These are phyloP conservation scores for Fusarium sp. DNA, from an alignment of 2,329 filamentous ascomycete genomes.

Conservation along the genomic window DNA sequence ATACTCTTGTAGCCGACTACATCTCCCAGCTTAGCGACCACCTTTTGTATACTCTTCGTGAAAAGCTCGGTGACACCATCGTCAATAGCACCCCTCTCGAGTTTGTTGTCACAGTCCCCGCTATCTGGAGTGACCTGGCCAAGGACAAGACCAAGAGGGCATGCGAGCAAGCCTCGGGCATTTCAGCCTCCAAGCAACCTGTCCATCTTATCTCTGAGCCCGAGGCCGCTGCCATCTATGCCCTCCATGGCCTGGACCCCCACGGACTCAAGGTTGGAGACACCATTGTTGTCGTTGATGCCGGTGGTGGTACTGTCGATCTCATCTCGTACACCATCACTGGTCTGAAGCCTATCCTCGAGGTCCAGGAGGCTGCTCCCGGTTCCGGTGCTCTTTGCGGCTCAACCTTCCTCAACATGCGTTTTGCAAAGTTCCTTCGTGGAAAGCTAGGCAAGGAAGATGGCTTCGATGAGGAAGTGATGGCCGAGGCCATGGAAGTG, in stretches of 20 bases:
- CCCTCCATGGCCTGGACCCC: conserved; percentile 53
- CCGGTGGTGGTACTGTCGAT: conserved; percentile 63
- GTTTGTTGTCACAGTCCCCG: conserved; percentile 65
- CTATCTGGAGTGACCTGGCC: conserved; percentile 65
- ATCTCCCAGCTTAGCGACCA: conserved; percentile 57
- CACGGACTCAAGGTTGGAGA: conserved; percentile 54
- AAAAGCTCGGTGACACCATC: conserved; percentile 55
- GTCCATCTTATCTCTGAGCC: conserved; percentile 60
- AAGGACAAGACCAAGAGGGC: conserved; percentile 60
- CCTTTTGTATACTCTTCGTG: conserved; percentile 54
- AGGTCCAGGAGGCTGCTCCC: conserved; percentile 57
- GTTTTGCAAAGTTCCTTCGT: conserved; percentile 55
- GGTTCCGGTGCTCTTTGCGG: conserved; percentile 60
- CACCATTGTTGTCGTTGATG: conserved; percentile 62
- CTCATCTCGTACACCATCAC: conserved; percentile 61
- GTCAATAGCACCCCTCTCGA: conserved; percentile 56
- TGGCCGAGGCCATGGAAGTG: conserved; percentile 52
- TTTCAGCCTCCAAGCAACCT: conserved; percentile 43
- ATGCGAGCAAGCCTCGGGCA: conserved; percentile 49
- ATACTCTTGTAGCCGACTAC: conserved; percentile 59
- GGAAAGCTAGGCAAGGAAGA: conserved; percentile 52
- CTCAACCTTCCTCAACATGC: conserved; percentile 57
- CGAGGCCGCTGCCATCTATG: conserved; percentile 60
- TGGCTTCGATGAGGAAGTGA: conserved; percentile 52
- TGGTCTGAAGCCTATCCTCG: conserved; percentile 54